These are phyloP conservation scores for Prunus mira DNA, from an alignment of 306 rosid species.

Conservation along the genomic window DNA sequence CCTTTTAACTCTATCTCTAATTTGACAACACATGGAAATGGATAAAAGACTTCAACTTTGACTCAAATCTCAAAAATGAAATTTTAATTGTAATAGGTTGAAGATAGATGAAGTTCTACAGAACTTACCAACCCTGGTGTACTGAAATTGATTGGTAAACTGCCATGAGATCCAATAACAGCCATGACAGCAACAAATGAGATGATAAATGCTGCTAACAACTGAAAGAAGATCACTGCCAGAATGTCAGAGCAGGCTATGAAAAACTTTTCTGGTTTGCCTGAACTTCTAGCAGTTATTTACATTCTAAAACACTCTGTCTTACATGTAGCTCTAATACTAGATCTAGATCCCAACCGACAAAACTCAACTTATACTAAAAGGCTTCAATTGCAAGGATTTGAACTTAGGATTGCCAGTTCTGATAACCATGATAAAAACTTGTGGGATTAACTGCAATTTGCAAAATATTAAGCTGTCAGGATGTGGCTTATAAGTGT, in stretches of 20 bases:
- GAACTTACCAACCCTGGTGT: slow-evolving; percentile 89
- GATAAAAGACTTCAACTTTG: neutral
- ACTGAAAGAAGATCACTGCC: slow-evolving; percentile 47
- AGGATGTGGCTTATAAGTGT: neutral
- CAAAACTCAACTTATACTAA: no score
- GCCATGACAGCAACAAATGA: slow-evolving; percentile 91
- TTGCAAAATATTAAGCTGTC: neutral
- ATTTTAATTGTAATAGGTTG: neutral
- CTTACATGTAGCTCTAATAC: neutral
- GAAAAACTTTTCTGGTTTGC: neutral
- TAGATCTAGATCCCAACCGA: no score
- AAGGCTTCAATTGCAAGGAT: neutral
- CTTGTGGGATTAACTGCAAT: neutral
- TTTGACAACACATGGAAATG: neutral
- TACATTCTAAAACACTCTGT: neutral
- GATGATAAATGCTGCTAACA: slow-evolving; percentile 75
- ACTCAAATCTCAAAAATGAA: neutral
- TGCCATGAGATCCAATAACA: slow-evolving; percentile 69
- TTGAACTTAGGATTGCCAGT: neutral
- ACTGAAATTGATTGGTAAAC: slow-evolving; percentile 65
- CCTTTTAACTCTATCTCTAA: neutral
- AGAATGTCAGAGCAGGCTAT: slow-evolving; percentile 19
- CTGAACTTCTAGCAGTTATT: neutral
- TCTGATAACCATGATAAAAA: neutral
- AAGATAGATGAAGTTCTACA: slow-evolving; percentile 23